Percentiles rank a stretch among this genome's conserved stretches.
These are phyloP conservation scores for Termitomyces sp. DNA, from an alignment of 768 basidiomycete species.

Conservation along the genomic window DNA sequence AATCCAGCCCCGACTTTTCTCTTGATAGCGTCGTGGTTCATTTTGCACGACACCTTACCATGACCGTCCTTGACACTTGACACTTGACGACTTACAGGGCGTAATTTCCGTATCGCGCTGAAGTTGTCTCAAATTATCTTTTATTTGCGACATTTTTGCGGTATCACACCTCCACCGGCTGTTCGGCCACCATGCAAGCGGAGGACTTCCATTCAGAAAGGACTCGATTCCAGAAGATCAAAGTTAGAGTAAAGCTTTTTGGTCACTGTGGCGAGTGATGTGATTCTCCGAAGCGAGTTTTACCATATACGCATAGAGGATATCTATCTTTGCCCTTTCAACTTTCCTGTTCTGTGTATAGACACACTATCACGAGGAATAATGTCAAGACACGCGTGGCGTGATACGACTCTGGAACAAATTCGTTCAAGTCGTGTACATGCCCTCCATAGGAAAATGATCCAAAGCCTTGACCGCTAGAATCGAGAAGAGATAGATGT, in stretches of 20 bases:
- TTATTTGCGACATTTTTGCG: background rate
- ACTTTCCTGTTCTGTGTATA: background rate
- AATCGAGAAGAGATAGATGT: no score
- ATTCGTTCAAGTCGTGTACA: no score
- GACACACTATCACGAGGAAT: background rate
- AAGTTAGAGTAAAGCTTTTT: conserved; percentile 3
- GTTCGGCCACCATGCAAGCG: background rate
- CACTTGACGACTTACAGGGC: background rate
- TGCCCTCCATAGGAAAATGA: background rate
- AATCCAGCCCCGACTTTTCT: background rate
- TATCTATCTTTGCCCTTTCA: background rate
- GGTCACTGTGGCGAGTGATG: background rate
- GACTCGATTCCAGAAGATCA: background rate
- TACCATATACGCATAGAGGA: background rate
- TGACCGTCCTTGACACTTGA: background rate
- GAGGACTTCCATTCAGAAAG: background rate
- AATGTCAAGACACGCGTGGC: background rate
- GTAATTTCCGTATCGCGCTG: background rate
- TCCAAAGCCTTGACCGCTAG: no score
- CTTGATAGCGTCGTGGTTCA: background rate
- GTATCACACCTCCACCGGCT: background rate
- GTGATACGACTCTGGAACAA: background rate
- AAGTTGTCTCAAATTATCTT: background rate
- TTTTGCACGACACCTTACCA: no score
- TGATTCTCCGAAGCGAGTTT: conserved; percentile 3